Conservation (phyloP, 2,329 filamentous ascomycete species). For the Colletotrichum tropicale region DNA sequence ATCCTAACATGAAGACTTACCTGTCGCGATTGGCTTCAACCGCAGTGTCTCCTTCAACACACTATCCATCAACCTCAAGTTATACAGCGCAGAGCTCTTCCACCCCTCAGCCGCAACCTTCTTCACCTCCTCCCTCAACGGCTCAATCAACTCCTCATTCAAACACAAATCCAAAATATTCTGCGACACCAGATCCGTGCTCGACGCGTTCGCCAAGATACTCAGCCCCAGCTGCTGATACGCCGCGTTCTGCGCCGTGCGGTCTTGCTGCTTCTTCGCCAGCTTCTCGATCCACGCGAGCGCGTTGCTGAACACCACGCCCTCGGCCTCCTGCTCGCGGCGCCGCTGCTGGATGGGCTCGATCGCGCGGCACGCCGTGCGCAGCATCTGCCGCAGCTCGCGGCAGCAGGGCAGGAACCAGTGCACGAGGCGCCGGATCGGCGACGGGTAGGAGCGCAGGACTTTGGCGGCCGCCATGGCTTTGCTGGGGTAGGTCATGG, state of each 20-base stretch:
- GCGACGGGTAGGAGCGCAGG: constrained; percentile 44
- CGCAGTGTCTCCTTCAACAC: constrained; percentile 43
- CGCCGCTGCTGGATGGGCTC: constrained; percentile 33
- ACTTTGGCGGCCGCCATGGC: constrained; percentile 36
- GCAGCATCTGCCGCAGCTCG: constrained; percentile 39
- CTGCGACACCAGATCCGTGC: constrained; percentile 39
- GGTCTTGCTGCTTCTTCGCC: constrained; percentile 31
- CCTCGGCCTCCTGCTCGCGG: constrained; percentile 27
- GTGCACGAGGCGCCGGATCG: constrained; percentile 45
- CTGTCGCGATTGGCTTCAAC: constrained; percentile 1
- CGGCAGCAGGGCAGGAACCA: constrained; percentile 45
- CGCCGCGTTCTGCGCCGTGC: constrained; percentile 68
- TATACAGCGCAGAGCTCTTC: constrained; percentile 38
- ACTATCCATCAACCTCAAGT: constrained; percentile 44
- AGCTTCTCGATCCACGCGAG: constrained; percentile 46
- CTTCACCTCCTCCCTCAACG: constrained; percentile 45
- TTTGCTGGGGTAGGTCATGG: constrained; percentile 46
- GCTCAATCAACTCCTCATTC: constrained; percentile 41
- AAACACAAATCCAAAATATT: constrained; percentile 42
- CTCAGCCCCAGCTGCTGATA: constrained; percentile 79
- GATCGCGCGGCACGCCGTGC: constrained; percentile 39
- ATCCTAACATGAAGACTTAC: background rate
- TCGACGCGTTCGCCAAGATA: constrained; percentile 56
- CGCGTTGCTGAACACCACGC: constrained; percentile 34
- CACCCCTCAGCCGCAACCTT: constrained; percentile 37